Conservation (phyloP, 2,329 filamentous ascomycete species). For the Pseudocercospora pini-densiflorae region DNA sequence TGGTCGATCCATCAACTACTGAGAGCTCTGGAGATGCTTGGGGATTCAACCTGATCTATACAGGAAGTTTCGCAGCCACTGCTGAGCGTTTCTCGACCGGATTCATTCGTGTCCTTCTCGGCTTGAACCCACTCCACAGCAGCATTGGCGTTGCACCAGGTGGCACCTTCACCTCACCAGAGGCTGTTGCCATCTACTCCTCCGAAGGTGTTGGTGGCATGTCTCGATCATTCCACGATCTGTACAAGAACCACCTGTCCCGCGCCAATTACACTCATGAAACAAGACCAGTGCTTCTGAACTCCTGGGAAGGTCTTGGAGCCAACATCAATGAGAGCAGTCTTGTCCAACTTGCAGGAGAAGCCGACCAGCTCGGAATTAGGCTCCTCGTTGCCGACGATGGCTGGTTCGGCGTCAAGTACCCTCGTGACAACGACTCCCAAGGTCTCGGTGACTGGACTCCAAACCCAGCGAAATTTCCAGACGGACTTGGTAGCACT, state of each 20-base stretch:
- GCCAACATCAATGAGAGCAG: slow-evolving; percentile 63
- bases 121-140: slow-evolving; percentile 64
- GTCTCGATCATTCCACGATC: slow-evolving; percentile 64
- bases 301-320: slow-evolving; percentile 68
- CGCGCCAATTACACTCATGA: slow-evolving; percentile 59
- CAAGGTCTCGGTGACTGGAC: slow-evolving; percentile 68
- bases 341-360: slow-evolving; percentile 60
- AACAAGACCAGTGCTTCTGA: slow-evolving; percentile 62
- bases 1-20: slow-evolving; percentile 62
- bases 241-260: slow-evolving; percentile 66
- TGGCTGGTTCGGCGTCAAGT: slow-evolving; percentile 69
- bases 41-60: slow-evolving; percentile 69
- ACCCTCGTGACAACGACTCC: slow-evolving; percentile 62
- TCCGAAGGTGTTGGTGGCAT: slow-evolving; percentile 63
- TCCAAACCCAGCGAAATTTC: slow-evolving; percentile 63
- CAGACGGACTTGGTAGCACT: slow-evolving; percentile 58
- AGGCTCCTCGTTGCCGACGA: slow-evolving; percentile 69
- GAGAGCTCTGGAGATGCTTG: slow-evolving; percentile 66
- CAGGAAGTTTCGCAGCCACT: slow-evolving; percentile 65
- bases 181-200: slow-evolving; percentile 67
- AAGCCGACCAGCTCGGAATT: slow-evolving; percentile 63
- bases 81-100: slow-evolving; percentile 67
- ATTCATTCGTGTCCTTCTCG: slow-evolving; percentile 63
- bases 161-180: slow-evolving; percentile 63
- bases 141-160: slow-evolving; percentile 62